These are phyloP conservation scores for Mycena latifolia DNA, from an alignment of 768 basidiomycete genomes.

Conservation along the genomic window DNA sequence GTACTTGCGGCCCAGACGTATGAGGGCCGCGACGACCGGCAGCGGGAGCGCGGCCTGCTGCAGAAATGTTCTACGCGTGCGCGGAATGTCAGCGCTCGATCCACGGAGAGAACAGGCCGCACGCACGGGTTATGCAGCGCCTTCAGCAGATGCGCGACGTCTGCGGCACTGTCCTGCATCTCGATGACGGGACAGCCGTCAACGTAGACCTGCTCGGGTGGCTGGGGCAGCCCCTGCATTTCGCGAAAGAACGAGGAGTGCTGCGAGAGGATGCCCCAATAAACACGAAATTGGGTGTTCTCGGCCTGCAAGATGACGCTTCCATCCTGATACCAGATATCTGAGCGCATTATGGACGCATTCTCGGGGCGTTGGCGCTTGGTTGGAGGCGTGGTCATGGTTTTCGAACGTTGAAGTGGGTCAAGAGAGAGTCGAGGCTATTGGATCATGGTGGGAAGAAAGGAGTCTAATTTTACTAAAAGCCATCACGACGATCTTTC, in stretches of 20 bases:
- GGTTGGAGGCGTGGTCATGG: conserved; percentile 7
- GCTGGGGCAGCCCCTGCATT: conserved; percentile 23
- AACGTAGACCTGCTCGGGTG: conserved; percentile 9
- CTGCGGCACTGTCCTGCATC: conserved; percentile 7
- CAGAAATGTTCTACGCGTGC: conserved; percentile 15
- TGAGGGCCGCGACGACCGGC: neutral
- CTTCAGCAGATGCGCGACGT: conserved; percentile 17
- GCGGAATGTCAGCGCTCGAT: neutral
- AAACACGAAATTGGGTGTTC: conserved; percentile 32
- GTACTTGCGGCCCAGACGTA: conserved; percentile 16
- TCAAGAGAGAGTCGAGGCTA: too few species aligned
- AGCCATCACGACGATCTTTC: too few species aligned
- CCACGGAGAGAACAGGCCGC: neutral
- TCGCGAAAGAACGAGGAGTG: conserved; percentile 27
- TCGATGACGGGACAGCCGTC: conserved; percentile 27
- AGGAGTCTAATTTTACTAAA: too few species aligned
- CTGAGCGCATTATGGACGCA: conserved; percentile 19
- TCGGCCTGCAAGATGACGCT: conserved; percentile 25
- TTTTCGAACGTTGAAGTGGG: too few species aligned
- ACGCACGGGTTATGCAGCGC: conserved; percentile 23
- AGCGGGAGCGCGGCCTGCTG: neutral
- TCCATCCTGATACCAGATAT: conserved; percentile 26
- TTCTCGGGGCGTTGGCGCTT: conserved; percentile 25
- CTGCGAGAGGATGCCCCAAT: conserved; percentile 18
- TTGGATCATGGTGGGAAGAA: too few species aligned